phyloP scores from a whole-genome alignment of 2,329 filamentous ascomycete genomes.

The Fusarium mexicanum region DNA sequence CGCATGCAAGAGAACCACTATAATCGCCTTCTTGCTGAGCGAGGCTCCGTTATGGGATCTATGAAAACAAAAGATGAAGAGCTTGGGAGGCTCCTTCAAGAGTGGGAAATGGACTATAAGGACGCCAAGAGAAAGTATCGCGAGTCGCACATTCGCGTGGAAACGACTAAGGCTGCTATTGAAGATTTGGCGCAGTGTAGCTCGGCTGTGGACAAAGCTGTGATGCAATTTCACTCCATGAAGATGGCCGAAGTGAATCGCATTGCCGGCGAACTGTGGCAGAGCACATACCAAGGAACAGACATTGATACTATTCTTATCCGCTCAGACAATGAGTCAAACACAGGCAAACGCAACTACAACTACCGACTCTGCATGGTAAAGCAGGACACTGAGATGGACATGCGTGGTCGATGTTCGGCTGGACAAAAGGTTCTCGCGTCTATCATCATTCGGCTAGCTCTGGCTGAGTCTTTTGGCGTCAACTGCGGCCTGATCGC shows the following conservation, averaged over 20 bases:
- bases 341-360: slow-evolving; percentile 80
- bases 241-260: slow-evolving; percentile 99
- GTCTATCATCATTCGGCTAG: slow-evolving; percentile 95
- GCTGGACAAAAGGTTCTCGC: slow-evolving; percentile 97
- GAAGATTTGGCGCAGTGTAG: slow-evolving; percentile 88
- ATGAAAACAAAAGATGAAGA: slow-evolving; percentile 89
- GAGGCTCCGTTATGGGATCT: slow-evolving; percentile 77
- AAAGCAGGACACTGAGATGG: slow-evolving; percentile 97
- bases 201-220: slow-evolving; percentile 89
- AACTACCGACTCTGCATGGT: slow-evolving; percentile 99
- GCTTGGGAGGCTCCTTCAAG: slow-evolving; percentile 73
- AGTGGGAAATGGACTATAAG: slow-evolving; percentile 89
- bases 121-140: slow-evolving; percentile 83
- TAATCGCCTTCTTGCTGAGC: slow-evolving; percentile 76
- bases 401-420: slow-evolving; percentile 97
- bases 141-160: slow-evolving; percentile 87
- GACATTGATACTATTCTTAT: slow-evolving; percentile 98
- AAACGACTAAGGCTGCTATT: slow-evolving; percentile 90
- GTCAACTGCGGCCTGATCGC: slow-evolving; percentile 96
- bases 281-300: slow-evolving; percentile 93
- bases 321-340: slow-evolving; percentile 85
- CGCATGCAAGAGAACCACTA: slow-evolving; percentile 72
- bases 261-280: slow-evolving; percentile 96
- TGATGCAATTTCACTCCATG: slow-evolving; percentile 94
- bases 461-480: slow-evolving; percentile 95